A percentile compares a stretch with the other conserved stretches of the same genome.
Evolutionary conservation across 2,329 filamentous ascomycete genomes (phyloP).

Genomic region (Penicillium sp.): DNA sequence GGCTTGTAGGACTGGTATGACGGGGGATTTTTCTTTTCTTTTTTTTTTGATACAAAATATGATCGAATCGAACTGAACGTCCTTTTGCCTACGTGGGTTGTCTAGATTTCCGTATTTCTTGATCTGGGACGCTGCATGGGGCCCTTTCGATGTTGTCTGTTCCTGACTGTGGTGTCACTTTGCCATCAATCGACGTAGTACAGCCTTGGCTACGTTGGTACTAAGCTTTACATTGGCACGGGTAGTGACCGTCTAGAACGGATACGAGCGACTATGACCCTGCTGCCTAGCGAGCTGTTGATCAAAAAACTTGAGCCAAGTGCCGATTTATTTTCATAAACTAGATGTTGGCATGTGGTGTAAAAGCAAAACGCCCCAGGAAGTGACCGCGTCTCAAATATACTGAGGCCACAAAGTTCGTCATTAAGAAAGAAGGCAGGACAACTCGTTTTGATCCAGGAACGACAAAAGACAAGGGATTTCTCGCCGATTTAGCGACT

Average conservation of each 20-base stretch:
- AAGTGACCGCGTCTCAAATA: neutral
- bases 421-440: neutral
- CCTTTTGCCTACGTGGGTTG: conserved; percentile 11
- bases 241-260: neutral
- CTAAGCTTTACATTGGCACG: neutral
- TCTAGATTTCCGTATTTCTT: neutral
- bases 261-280: neutral
- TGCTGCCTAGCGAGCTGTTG: neutral
- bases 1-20: conserved; percentile 13
- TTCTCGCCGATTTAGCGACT: conserved; percentile 49
- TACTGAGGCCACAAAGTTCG: neutral
- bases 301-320: neutral
- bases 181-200: neutral
- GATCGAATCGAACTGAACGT: conserved; percentile 28
- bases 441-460: conserved; percentile 4
- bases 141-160: conserved; percentile 6
- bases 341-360: neutral
- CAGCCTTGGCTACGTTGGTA: neutral
- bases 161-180: neutral
- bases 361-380: neutral
- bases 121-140: neutral
- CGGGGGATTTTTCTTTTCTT: conserved; percentile 19
- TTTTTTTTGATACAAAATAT: conserved; percentile 24
- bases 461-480: neutral
- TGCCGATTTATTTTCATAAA: neutral